phyloP scores from a whole-genome alignment of 1,284 basidiomycete species.

The Polyporus tsugae region DNA sequence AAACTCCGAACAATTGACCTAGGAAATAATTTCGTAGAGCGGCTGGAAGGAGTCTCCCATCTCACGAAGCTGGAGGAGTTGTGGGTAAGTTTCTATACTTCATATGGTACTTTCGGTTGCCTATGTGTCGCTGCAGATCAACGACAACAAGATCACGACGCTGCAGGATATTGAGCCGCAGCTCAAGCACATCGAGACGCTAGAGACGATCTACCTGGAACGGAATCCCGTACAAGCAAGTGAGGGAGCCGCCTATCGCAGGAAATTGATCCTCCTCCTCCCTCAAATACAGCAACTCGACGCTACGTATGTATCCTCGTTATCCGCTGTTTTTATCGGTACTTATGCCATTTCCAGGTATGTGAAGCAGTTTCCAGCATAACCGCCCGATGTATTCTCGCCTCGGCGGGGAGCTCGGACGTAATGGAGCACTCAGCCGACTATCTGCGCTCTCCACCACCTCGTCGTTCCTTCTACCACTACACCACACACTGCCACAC shows the following conservation, averaged over 20 bases:
- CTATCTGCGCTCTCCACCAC: background rate
- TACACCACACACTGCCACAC: constrained; percentile 27
- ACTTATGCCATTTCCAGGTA: constrained; percentile 23
- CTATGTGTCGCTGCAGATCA: constrained; percentile 67
- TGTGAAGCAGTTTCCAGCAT: constrained; percentile 25
- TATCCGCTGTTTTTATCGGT: too few species aligned
- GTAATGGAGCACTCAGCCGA: background rate
- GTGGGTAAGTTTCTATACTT: constrained; percentile 73
- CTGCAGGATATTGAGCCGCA: constrained; percentile 76
- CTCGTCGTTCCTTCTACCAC: constrained; percentile 27
- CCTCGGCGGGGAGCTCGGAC: background rate
- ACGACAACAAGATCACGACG: constrained; percentile 84
- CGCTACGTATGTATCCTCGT: constrained; percentile 76
- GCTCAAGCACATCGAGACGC: constrained; percentile 69
- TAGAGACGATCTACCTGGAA: constrained; percentile 95
- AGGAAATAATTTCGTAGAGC: constrained; percentile 84
- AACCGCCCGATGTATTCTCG: background rate
- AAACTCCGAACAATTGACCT: constrained; percentile 91
- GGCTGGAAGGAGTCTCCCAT: constrained; percentile 85
- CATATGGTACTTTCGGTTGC: background rate
- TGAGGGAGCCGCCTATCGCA: constrained; percentile 83
- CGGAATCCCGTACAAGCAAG: constrained; percentile 90
- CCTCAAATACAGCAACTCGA: constrained; percentile 95
- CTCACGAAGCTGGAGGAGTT: constrained; percentile 85
- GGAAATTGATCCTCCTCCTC: constrained; percentile 90